Evolutionary conservation across 106 monocot genomes (phyloP), one percentile per base, ranked within the genome.

Genomic region (Amphibolis antarctica): DNA sequence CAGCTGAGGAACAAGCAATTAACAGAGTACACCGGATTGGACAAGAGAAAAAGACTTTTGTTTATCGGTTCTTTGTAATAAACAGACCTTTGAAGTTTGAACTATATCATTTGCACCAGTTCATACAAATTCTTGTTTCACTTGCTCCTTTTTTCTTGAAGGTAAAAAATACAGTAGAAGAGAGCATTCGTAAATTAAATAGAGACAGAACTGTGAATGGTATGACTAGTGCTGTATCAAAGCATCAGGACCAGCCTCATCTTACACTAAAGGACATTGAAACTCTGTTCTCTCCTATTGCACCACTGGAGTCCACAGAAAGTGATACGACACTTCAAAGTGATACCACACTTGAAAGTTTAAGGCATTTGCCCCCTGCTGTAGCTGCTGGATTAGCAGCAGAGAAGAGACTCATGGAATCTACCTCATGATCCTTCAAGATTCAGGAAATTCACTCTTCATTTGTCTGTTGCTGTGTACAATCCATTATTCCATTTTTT

Each of bases 1-100:
- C 82, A 27, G 71, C 72, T 36, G 96, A 96, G 69, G 96, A 86
- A 27, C 96, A 96, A 70, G 90, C 96, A 47, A 96, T 96, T 55
- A 86, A 86, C 66, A 71, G 96, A 26, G 78, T 96, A 42, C 96
- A 96, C 51, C 53, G 90, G 51, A 74, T 96, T 28, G 96, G 96
- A 42, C 96, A 96, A 71, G 84, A 85, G 20, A 89, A 85, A 62
- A 79, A 76, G 61, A 96, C 96, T 17, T 89, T 84, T 52, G 80
- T 96, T 31, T 90, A 96, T 71, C 96, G 90, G 15, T 96, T 96
- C 71, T 69, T 96, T 22, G 96, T 96, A 86, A 43, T 29, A 47
- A 10, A 11, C 12, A 0, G 9, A 25, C 52, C 28, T 62, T 24
- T 22, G 10, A 26, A 6, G 36, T 22, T 0, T 62, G 31, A 45